Evolutionary conservation across 805 yeast species (phyloP), one percentile per base, ranked within the genome.

Genomic region (Metahyphopichia silvanorum): DNA sequence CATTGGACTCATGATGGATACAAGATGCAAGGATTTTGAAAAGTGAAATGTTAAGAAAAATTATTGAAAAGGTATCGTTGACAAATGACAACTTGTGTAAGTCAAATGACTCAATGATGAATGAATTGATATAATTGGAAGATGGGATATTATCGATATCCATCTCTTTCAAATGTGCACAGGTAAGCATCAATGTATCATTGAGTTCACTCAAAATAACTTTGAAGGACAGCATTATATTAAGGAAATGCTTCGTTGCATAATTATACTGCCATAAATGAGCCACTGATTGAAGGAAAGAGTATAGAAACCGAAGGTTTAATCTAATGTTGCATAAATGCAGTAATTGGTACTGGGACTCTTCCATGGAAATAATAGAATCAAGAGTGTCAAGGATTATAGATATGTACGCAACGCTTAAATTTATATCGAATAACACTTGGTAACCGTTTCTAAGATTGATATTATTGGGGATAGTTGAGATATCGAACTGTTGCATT

Each of bases 251-350:
- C 18, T 39, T 29, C n/a, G 20, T 29, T 5, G 28, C 33, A 25
- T 32, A 33, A 21, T 39, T 41, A 23, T 27, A 39, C 19, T 41
- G 37, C 45, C 45, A 41, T 17, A 41, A 31, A 11, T 23, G 29
- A 16, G 29, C 29, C 12, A 27, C 18, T 5, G 30, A 17, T 18
- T 27, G 21, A 17, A 27, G 30, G 18, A 16, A 27, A 9, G 30
- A 16, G n/a, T 18, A 27, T 12, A 27, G 18, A n/a, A 16, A 11
- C 6, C 6, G 9, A 7, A 18, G 13, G 14, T 27, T 7, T 5
- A 27, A 17, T 27, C 18, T 27, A 3, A 27, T 27, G 13, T 12
- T 27, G 13, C n/a, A 5, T 13, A 27, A 20, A 20, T 16, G 3
- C 7, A 9, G 8, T n/a, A 24, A 24, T 5, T 16, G 11, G 30